Conservation (phyloP, 1,139 yeast genomes). For the Pneumocystis carinii region DNA sequence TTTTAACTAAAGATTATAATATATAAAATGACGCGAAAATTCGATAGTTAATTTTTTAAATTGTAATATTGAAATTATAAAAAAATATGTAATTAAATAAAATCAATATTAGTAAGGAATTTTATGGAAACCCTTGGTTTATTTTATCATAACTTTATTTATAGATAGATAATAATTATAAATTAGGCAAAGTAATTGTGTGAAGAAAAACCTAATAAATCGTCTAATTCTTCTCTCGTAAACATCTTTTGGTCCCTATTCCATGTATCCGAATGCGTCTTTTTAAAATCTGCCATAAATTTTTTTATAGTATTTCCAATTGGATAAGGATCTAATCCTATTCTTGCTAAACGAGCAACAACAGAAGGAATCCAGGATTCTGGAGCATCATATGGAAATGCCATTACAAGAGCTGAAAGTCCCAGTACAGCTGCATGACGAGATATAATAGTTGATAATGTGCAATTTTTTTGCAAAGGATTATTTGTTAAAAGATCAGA, state of each 20-base stretch:
- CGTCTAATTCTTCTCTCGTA: conserved; percentile 67
- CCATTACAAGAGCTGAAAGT: conserved; percentile 72
- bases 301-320: conserved; percentile 79
- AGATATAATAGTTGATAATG: conserved; percentile 25
- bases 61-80: not conserved
- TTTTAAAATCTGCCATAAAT: conserved; percentile 69
- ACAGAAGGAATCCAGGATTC: conserved; percentile 79
- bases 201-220: conserved; percentile 87
- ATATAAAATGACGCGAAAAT: not conserved
- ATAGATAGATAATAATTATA: not conserved
- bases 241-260: conserved; percentile 71
- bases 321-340: conserved; percentile 55
- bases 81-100: not conserved
- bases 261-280: conserved; percentile 94
- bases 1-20: not conserved
- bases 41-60: not conserved
- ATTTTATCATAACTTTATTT: not conserved
- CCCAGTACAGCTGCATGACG: conserved; percentile 86
- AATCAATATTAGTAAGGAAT: not conserved
- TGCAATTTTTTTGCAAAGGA: conserved; percentile 2
- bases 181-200: conserved; percentile 70
- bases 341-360: conserved; percentile 52
- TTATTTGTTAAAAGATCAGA: not conserved
- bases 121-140: not conserved
- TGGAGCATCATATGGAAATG: conserved; percentile 83